phyloP scores from a whole-genome alignment of 306 rosid genomes.

The Cyclanthera cordifolia region DNA sequence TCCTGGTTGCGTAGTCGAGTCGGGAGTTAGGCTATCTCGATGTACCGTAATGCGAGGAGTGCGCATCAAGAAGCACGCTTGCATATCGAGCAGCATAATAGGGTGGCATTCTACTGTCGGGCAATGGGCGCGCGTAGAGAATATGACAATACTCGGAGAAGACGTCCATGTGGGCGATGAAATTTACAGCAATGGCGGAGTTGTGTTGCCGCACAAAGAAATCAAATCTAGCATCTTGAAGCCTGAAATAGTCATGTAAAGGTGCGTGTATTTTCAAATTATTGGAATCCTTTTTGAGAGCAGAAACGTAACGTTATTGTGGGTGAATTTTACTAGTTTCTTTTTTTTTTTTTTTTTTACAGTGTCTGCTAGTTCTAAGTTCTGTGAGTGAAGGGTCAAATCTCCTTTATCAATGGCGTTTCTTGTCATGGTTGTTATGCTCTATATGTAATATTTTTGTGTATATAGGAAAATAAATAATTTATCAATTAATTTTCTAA shows the following conservation, averaged over 20 bases:
- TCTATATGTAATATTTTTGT: slow-evolving; percentile 19
- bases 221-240: slow-evolving; percentile 85
- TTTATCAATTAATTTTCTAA: slow-evolving; percentile 14
- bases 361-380: slow-evolving; percentile 14
- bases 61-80: slow-evolving; percentile 73
- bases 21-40: slow-evolving; percentile 89
- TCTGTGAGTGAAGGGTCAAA: slow-evolving; percentile 17
- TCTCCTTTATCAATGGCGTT: slow-evolving; percentile 13
- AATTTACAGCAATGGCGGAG: slow-evolving; percentile 86
- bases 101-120: slow-evolving; percentile 98
- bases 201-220: slow-evolving; percentile 96
- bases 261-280: slow-evolving; percentile 10
- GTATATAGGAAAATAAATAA: slow-evolving; percentile 33
- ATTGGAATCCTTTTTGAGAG: slow-evolving; percentile 7
- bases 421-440: slow-evolving; percentile 20
- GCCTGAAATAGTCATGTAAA: slow-evolving; percentile 95
- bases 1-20: slow-evolving; percentile 76
- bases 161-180: slow-evolving; percentile 92
- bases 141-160: slow-evolving; percentile 94
- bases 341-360: not conserved
- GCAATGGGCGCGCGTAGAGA: slow-evolving; percentile 96
- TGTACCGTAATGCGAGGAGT: slow-evolving; percentile 90
- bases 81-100: slow-evolving; percentile 84
- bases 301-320: slow-evolving; percentile 2
- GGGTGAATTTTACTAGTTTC: not conserved